These are phyloP conservation scores for Arthroderma sp. DNA, from an alignment of 2,329 filamentous ascomycete species.

Conservation along the genomic window DNA sequence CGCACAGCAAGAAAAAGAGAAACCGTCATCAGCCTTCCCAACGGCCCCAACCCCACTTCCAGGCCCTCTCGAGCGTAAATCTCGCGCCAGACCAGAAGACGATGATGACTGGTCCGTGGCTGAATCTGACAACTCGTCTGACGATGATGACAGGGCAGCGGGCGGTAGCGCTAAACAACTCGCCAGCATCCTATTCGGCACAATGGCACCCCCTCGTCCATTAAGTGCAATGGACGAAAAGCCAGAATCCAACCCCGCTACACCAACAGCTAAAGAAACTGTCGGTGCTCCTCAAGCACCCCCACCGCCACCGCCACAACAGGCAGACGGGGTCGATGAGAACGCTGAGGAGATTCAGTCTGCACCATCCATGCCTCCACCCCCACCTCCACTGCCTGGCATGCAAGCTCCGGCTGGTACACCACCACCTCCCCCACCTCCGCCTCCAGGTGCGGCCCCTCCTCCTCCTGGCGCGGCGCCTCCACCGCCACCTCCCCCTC, in stretches of 20 bases:
- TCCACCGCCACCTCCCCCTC: conserved; percentile 25
- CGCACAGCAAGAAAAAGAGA: conserved; percentile 48
- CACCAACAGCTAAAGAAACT: conserved; percentile 29
- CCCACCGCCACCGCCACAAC: conserved; percentile 34
- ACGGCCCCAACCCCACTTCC: conserved; percentile 20
- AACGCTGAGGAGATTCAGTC: conserved; percentile 10
- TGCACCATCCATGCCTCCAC: conserved; percentile 19
- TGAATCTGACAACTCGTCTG: conserved; percentile 61
- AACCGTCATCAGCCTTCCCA: conserved; percentile 38
- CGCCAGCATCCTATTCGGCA: conserved; percentile 88
- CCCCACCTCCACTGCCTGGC: conserved; percentile 15
- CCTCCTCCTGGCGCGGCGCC: conserved; percentile 28
- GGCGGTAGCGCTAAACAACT: conserved; percentile 80
- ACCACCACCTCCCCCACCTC: conserved; percentile 28
- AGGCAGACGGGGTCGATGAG: conserved; percentile 20
- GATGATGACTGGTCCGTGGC: conserved; percentile 70
- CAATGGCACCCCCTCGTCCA: conserved; percentile 86
- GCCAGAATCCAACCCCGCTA: conserved; percentile 31
- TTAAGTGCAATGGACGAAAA: conserved; percentile 65
- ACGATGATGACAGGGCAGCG: conserved; percentile 62
- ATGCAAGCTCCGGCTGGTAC: conserved; percentile 14
- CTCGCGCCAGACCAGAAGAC: conserved; percentile 46
- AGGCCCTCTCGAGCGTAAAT: conserved; percentile 34
- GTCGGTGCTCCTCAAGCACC: conserved; percentile 31
- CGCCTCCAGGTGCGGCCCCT: conserved; percentile 21